phyloP scores from a whole-genome alignment of 257 asterid species.

The Anisodus tanguticus region DNA sequence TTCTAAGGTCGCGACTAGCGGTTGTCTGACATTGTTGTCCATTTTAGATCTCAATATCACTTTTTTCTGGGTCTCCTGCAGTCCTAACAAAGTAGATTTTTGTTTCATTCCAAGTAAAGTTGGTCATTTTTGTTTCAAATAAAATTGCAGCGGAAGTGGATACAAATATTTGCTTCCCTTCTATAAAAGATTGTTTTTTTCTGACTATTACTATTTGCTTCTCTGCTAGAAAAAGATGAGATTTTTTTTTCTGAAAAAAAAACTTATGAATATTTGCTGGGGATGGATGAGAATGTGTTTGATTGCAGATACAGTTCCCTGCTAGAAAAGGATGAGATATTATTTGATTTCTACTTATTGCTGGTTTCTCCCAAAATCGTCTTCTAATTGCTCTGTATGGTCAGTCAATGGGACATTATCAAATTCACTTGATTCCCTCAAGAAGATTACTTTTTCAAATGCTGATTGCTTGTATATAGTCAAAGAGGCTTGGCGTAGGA shows the following conservation, averaged over 20 bases:
- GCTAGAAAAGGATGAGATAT: background rate
- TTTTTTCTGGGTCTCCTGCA: background rate
- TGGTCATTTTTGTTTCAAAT: background rate
- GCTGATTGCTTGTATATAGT: conserved; percentile 21
- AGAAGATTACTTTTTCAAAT: background rate
- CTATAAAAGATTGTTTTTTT: background rate
- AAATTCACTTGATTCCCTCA: conserved; percentile 4
- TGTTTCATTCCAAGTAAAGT: background rate
- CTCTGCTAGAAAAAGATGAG: background rate
- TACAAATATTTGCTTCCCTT: background rate
- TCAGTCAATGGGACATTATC: background rate
- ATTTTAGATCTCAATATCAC: background rate
- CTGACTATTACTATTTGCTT: background rate
- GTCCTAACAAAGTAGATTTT: background rate
- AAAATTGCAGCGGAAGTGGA: background rate
- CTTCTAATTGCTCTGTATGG: background rate
- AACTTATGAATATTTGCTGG: background rate
- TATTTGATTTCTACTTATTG: conserved; percentile 5
- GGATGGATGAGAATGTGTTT: background rate
- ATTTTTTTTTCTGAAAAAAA: background rate
- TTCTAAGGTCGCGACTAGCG: background rate
- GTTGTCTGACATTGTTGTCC: background rate
- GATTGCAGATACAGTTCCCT: background rate
- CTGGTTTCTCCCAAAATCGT: background rate
- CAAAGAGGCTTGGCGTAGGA: background rate